A percentile compares a stretch with the other conserved stretches of the same genome.
Conservation (phyloP, 2,329 filamentous ascomycete genomes). For the Ceratocystis papillata region DNA sequence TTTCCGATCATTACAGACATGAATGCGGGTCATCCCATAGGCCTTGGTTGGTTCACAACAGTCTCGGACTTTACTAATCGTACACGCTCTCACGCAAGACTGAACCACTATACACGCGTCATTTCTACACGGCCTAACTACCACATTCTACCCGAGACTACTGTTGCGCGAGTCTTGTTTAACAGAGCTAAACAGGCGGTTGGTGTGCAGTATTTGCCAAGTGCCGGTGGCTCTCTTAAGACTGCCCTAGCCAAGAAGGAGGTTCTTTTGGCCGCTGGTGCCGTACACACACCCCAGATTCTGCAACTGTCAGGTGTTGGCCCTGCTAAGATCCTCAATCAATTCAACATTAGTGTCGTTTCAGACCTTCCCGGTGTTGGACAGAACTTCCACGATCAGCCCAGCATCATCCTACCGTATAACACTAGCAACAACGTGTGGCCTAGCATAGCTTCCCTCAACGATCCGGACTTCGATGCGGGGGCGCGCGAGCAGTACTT, state of each 20-base stretch:
- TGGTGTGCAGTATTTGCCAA: conserved; percentile 49
- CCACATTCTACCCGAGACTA: conserved; percentile 47
- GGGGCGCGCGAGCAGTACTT: conserved; percentile 31
- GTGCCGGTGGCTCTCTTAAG: conserved; percentile 16
- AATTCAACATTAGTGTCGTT: conserved; percentile 34
- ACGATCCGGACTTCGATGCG: conserved; percentile 30
- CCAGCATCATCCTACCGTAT: conserved; percentile 28
- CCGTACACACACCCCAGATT: conserved; percentile 36
- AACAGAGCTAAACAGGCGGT: conserved; percentile 41
- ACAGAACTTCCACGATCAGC: conserved; percentile 37
- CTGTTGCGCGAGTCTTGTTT: conserved; percentile 46
- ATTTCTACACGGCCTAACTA: conserved; percentile 42
- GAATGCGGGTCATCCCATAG: conserved; percentile 27
- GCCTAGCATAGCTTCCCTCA: conserved; percentile 27
- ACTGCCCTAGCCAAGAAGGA: conserved; percentile 30
- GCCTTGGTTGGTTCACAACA: conserved; percentile 30
- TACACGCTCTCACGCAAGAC: conserved; percentile 29
- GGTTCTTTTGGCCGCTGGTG: conserved; percentile 36
- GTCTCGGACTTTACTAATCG: conserved; percentile 29
- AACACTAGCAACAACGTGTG: conserved; percentile 28
- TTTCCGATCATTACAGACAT: conserved; percentile 40
- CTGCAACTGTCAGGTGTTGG: conserved; percentile 44
- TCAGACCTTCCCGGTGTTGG: conserved; percentile 41
- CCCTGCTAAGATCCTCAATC: conserved; percentile 30
- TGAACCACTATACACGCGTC: conserved; percentile 30